A percentile compares a stretch with the other conserved stretches of the same genome.
phyloP scores from a whole-genome alignment of 257 asterid species.

The Buddleja alternifolia region DNA sequence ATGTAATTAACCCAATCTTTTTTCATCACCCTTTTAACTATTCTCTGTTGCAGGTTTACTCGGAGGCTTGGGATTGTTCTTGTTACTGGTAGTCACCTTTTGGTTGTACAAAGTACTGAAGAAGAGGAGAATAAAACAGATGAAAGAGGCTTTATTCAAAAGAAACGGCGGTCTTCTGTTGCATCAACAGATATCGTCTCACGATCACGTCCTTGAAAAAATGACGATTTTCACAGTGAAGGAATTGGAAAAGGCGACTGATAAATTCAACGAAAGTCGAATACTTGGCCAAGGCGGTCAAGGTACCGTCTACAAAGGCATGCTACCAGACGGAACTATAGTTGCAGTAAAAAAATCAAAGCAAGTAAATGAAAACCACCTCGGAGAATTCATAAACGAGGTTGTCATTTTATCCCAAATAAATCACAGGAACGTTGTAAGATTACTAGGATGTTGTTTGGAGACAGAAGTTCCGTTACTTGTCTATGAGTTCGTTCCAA shows the following conservation, averaged over 20 bases:
- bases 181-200: slow-evolving; percentile 30
- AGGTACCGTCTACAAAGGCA: slow-evolving; percentile 49
- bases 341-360: slow-evolving; percentile 44
- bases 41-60: slow-evolving; percentile 27
- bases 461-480: slow-evolving; percentile 41
- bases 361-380: slow-evolving; percentile 25
- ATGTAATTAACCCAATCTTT: no score
- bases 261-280: slow-evolving; percentile 38
- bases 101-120: slow-evolving; percentile 33
- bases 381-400: slow-evolving; percentile 41
- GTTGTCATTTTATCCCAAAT: slow-evolving; percentile 39
- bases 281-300: slow-evolving; percentile 48
- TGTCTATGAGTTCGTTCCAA: slow-evolving; percentile 41
- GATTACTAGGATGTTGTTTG: slow-evolving; percentile 42
- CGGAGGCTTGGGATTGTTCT: slow-evolving; percentile 28
- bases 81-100: slow-evolving; percentile 4
- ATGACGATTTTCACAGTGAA: slow-evolving; percentile 36
- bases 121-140: slow-evolving; percentile 28
- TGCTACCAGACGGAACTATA: slow-evolving; percentile 41
- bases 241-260: slow-evolving; percentile 46
- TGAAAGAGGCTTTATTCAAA: slow-evolving; percentile 23
- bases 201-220: slow-evolving; percentile 21
- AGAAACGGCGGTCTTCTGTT: slow-evolving; percentile 42
- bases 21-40: background rate
- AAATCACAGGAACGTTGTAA: slow-evolving; percentile 41